Conservation (phyloP, 352 stramenopile species). For the Thraustotheca clavata region DNA sequence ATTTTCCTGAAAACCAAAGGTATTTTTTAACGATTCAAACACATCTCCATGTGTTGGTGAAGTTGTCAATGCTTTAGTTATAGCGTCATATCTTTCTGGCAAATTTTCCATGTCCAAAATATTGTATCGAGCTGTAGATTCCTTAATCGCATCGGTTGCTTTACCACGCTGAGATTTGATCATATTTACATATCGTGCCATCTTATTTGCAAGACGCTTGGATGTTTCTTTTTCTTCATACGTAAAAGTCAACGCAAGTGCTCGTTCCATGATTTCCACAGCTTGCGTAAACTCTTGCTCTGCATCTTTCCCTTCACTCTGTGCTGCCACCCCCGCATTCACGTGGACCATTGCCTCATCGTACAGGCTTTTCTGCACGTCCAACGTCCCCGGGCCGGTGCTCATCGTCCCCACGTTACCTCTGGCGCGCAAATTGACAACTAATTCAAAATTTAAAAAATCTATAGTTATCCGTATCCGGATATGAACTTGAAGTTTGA, state of each 20-base stretch:
- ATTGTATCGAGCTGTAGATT: slow-evolving; percentile 39
- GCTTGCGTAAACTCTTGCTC: slow-evolving; percentile 52
- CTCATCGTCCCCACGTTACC: no score
- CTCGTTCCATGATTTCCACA: slow-evolving; percentile 62
- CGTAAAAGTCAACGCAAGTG: slow-evolving; percentile 62
- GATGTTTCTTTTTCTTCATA: slow-evolving; percentile 61
- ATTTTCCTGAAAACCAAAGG: slow-evolving; percentile 93
- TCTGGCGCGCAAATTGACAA: no score
- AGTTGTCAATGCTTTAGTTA: slow-evolving; percentile 39
- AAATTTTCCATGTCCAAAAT: slow-evolving; percentile 61
- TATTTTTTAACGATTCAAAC: slow-evolving; percentile 91
- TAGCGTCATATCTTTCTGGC: slow-evolving; percentile 30
- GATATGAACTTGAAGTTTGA: no score
- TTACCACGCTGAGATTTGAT: slow-evolving; percentile 67
- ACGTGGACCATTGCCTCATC: slow-evolving; percentile 75
- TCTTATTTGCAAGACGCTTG: slow-evolving; percentile 70
- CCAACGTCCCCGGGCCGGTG: slow-evolving; percentile 11
- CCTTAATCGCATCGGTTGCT: neutral
- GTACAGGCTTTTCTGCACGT: slow-evolving; percentile 63
- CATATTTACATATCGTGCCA: slow-evolving; percentile 83
- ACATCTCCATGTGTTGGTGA: slow-evolving; percentile 55
- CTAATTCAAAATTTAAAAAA: slow-evolving; percentile 15
- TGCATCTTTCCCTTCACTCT: slow-evolving; percentile 47
- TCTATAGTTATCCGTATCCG: no score
- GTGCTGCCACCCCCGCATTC: slow-evolving; percentile 67